Evolutionary conservation across 2,329 filamentous ascomycete species (phyloP), one percentile per base, ranked within the genome.

Genomic region (Fusarium compactum): DNA sequence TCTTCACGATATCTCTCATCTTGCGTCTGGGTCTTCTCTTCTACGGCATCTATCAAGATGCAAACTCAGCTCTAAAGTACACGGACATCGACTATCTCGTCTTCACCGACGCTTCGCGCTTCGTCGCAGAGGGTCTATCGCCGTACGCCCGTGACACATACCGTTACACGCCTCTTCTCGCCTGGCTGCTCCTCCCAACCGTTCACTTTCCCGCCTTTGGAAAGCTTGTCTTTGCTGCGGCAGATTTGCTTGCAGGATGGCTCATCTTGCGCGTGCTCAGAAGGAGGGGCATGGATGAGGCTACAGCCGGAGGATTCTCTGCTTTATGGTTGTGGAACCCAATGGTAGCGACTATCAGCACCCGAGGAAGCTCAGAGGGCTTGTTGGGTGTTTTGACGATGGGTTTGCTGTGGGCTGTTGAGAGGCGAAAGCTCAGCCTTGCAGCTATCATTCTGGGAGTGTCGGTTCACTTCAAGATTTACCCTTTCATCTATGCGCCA

Each of bases 31-130:
- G 84, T 32, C 90, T 99, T 69, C 87, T 98, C 52, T 78, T 97
- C 76, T 98, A 98, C 80, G 95, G 96, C 62, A 88, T 94, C 65
- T 95, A 93, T 85, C 96, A 99, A 83, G 96, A 99, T 82, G 91
- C 93, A 65, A 87, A 95, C 82, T 97, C 94, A 10, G 91, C 95
- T 16, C 83, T 99, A 77, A 98, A 98, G 82, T 99, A 98, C 84
- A 99, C 96, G 54, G 96, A 99, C 82, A 98, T 99, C 76, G 96
- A 99, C 85, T 99, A 99, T 82, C 90, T 94, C 71, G 96, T 99
- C 79, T 99, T 99, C 85, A 98, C 96, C 51, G 95, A 98, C 80
- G 96, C 96, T 27, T 89, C 96, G 4, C 92, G 92, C 70, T 95
- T 92, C 80, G 81, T 93, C 45, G 82, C 90, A 6, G 83, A 81